phyloP scores from a whole-genome alignment of 257 asterid genomes.

The Solanum bukasovii region DNA sequence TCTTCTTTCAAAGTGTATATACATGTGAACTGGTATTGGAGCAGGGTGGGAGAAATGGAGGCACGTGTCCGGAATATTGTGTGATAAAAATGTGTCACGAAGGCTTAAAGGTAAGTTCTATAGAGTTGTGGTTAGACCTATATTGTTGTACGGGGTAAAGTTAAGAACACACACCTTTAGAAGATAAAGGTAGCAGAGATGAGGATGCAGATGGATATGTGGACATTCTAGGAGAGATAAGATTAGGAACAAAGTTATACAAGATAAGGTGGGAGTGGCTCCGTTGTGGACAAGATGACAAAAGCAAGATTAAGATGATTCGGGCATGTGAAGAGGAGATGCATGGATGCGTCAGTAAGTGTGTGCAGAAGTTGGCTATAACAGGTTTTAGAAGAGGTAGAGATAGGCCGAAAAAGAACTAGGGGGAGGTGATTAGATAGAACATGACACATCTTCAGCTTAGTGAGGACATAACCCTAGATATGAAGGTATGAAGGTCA shows the following conservation, averaged over 20 bases:
- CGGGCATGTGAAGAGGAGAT: background rate
- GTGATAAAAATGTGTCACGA: background rate
- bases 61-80: background rate
- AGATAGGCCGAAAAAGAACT: background rate
- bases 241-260: background rate
- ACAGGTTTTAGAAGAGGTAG: background rate
- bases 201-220: background rate
- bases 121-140: background rate
- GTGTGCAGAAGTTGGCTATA: background rate
- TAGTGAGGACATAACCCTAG: background rate
- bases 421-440: background rate
- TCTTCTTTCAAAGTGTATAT: background rate
- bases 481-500: background rate
- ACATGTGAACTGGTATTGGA: background rate
- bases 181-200: background rate
- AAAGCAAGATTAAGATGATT: background rate
- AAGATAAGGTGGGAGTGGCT: background rate
- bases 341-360: background rate
- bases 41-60: background rate
- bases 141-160: background rate
- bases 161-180: background rate
- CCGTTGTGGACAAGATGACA: background rate
- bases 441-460: background rate
- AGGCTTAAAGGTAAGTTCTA: background rate
- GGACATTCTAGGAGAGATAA: background rate